These are phyloP conservation scores for Nannochloropsis salina DNA, from an alignment of 108 stramenopile species.

Conservation along the genomic window DNA sequence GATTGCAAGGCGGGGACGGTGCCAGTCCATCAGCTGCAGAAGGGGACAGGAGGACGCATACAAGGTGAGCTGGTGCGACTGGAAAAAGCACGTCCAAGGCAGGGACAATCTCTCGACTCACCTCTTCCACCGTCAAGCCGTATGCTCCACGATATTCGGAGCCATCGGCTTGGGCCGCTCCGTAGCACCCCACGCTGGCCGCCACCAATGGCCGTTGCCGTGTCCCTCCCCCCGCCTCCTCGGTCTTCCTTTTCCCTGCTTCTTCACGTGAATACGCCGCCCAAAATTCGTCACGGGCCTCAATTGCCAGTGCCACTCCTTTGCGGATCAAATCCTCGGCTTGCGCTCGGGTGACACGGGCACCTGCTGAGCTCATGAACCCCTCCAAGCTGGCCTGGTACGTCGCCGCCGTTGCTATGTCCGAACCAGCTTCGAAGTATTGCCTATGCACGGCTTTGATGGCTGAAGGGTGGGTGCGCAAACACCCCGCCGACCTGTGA, in stretches of 20 bases:
- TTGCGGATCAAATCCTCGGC: slow-evolving; percentile 36
- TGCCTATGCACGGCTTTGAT: slow-evolving; percentile 44
- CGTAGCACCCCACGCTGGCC: slow-evolving; percentile 52
- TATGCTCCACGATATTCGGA: slow-evolving; percentile 52
- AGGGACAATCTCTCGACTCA: neutral
- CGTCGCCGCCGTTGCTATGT: slow-evolving; percentile 46
- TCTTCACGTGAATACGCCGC: neutral
- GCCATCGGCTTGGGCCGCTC: slow-evolving; percentile 49
- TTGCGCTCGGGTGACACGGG: slow-evolving; percentile 21
- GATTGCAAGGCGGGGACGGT: slow-evolving; percentile 25
- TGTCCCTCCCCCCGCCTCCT: neutral
- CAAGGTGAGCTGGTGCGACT: neutral
- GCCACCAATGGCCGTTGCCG: slow-evolving; percentile 40
- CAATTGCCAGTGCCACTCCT: slow-evolving; percentile 35
- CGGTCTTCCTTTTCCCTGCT: neutral
- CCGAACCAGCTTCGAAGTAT: slow-evolving; percentile 45
- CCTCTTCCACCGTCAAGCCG: slow-evolving; percentile 23
- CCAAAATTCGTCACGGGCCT: slow-evolving; percentile 43
- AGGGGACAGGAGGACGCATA: neutral
- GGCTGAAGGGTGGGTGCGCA: slow-evolving; percentile 25
- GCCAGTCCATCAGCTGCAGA: slow-evolving; percentile 37
- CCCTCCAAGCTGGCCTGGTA: slow-evolving; percentile 53
- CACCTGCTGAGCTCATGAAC: slow-evolving; percentile 23
- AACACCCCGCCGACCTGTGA: neutral
- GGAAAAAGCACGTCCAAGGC: neutral